Evolutionary conservation across 2,329 filamentous ascomycete genomes (phyloP).

Genomic region (Penicillium glabrum): DNA sequence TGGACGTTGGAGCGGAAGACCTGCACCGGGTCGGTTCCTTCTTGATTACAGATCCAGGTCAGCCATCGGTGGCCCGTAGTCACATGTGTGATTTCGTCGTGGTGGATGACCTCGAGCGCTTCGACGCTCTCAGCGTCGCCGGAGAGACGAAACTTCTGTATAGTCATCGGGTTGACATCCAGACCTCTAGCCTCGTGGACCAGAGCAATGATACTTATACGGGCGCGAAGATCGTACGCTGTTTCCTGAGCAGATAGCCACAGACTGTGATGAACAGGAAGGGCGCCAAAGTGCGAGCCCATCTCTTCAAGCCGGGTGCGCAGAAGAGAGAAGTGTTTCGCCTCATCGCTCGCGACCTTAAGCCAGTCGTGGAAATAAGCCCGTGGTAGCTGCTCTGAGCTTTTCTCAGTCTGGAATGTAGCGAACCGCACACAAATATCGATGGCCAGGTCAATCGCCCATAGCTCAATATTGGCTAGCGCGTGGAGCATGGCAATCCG

Average conservation of each 20-base stretch:
- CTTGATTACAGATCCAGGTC: constrained; percentile 49
- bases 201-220: constrained; percentile 50
- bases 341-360: constrained; percentile 50
- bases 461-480: constrained; percentile 51
- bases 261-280: constrained; percentile 48
- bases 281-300: constrained; percentile 46
- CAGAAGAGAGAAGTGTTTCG: constrained; percentile 50
- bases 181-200: constrained; percentile 50
- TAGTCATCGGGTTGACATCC: constrained; percentile 50
- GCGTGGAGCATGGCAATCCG: constrained; percentile 50
- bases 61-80: constrained; percentile 51
- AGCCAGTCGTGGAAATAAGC: constrained; percentile 52
- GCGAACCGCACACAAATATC: constrained; percentile 51
- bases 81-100: constrained; percentile 52
- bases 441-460: constrained; percentile 51
- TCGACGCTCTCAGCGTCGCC: constrained; percentile 45
- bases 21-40: constrained; percentile 46
- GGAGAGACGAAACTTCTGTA: constrained; percentile 47
- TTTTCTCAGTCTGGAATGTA: constrained; percentile 39
- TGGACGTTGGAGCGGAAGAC: constrained; percentile 47
- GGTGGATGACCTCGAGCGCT: constrained; percentile 46
- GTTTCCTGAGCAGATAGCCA: constrained; percentile 48
- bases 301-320: constrained; percentile 47
- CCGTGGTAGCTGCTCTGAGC: constrained; percentile 36
- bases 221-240: constrained; percentile 45